A percentile compares a stretch with the other conserved stretches of the same genome.
Evolutionary conservation across 768 basidiomycete species (phyloP).

Genomic region (Lentinula detonsa): DNA sequence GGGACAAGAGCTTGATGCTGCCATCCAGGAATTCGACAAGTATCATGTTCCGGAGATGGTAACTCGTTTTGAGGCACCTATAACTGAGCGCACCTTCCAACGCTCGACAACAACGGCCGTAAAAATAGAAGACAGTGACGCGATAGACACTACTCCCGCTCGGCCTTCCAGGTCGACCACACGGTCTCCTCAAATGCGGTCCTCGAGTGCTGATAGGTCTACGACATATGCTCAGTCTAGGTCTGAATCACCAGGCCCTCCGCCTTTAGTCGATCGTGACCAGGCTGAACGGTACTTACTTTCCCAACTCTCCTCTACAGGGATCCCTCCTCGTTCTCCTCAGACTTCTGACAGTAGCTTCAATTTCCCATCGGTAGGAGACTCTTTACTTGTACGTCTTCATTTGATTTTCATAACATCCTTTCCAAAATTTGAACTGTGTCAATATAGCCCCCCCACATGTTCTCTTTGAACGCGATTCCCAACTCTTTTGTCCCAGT

Average conservation of each 20-base stretch:
- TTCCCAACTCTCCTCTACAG: background rate
- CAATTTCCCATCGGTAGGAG: constrained; percentile 28
- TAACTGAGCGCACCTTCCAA: constrained; percentile 64
- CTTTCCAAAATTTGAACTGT: background rate
- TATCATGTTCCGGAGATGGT: constrained; percentile 52
- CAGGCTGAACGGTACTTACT: background rate
- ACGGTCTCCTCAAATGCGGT: background rate
- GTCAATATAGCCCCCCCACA: constrained; percentile 31
- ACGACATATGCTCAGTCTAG: constrained; percentile 7
- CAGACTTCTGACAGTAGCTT: constrained; percentile 26
- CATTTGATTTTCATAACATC: constrained; percentile 1
- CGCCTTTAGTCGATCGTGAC: constrained; percentile 3
- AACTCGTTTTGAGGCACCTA: constrained; percentile 67
- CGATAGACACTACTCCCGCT: background rate
- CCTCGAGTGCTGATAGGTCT: background rate
- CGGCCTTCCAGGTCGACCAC: constrained; percentile 13
- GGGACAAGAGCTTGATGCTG: constrained; percentile 50
- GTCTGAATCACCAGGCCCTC: constrained; percentile 19
- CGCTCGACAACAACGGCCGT: constrained; percentile 57
- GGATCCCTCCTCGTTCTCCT: constrained; percentile 22
- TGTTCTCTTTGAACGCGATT: constrained; percentile 39
- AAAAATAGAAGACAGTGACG: constrained; percentile 29
- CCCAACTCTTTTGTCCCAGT: constrained; percentile 22
- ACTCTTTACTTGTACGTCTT: constrained; percentile 44
- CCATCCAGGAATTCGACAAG: constrained; percentile 50